Conservation (phyloP, 2,329 filamentous ascomycete genomes). For the Aspergillus quadrilineatus region DNA sequence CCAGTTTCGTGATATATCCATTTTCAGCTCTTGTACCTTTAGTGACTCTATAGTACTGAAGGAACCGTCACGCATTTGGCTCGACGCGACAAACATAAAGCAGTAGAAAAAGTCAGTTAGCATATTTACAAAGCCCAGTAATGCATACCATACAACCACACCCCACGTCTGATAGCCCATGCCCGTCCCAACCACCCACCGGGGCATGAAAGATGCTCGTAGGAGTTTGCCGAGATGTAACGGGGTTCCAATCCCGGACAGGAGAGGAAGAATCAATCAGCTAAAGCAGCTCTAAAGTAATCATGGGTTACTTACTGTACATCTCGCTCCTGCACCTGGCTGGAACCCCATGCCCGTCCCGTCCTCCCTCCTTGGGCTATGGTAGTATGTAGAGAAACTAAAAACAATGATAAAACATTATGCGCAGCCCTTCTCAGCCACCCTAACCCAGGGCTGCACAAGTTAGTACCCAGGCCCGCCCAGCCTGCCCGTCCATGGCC, state of each 20-base stretch:
- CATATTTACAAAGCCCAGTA: no score
- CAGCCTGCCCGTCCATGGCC: no score
- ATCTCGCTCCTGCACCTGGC: background rate
- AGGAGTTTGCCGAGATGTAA: background rate
- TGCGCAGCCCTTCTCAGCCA: no score
- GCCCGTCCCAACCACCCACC: constrained; percentile 15
- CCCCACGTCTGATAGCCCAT: constrained; percentile 8
- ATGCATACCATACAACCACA: background rate
- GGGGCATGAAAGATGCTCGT: background rate
- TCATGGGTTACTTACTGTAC: background rate
- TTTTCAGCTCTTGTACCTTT: no score
- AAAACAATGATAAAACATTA: no score
- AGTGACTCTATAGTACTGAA: no score
- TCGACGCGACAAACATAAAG: no score
- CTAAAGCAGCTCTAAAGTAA: background rate
- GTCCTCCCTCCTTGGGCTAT: constrained; percentile 9
- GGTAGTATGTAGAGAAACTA: background rate
- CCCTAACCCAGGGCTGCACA: no score
- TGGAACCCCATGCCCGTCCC: constrained; percentile 12
- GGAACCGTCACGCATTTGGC: no score
- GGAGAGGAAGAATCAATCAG: background rate
- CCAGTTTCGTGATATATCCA: no score
- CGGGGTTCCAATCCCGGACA: no score
- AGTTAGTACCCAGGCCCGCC: no score
- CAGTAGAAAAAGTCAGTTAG: background rate